These are phyloP conservation scores for Colletotrichum falcatum DNA, from an alignment of 2,329 filamentous ascomycete species.

Conservation along the genomic window DNA sequence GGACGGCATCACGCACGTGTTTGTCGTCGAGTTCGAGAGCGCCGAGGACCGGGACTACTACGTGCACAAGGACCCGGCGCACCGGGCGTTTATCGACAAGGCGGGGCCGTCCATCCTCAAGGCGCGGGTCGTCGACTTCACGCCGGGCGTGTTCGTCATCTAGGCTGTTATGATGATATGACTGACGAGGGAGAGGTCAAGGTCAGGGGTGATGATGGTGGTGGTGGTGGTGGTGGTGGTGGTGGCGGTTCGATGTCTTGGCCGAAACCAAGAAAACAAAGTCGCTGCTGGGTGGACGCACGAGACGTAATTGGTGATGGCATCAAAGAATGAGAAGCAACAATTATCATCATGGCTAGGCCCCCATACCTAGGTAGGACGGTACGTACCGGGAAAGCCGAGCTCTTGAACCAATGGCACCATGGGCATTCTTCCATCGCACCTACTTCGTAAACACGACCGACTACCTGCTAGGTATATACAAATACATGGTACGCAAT, in stretches of 20 bases:
- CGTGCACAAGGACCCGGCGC: constrained; percentile 71
- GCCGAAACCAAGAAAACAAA: neutral
- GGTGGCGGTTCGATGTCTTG: neutral
- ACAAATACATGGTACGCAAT: neutral
- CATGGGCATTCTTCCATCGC: too few species aligned
- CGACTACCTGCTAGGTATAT: too few species aligned
- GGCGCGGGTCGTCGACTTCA: constrained; percentile 71
- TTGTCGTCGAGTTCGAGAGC: constrained; percentile 75
- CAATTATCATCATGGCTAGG: neutral
- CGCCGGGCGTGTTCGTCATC: constrained; percentile 54
- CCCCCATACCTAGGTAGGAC: too few species aligned
- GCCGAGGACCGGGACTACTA: constrained; percentile 77
- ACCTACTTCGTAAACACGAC: too few species aligned
- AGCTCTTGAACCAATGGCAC: too few species aligned
- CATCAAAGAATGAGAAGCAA: neutral
- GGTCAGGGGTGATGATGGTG: neutral
- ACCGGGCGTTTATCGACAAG: constrained; percentile 69
- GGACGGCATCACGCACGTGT: constrained; percentile 75
- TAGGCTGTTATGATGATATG: neutral
- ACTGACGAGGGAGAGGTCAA: too few species aligned
- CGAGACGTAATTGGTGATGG: too few species aligned
- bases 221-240: neutral
- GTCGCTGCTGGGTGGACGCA: neutral
- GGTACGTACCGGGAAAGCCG: too few species aligned
- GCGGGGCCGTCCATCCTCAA: constrained; percentile 62